Evolutionary conservation across 352 stramenopile species (phyloP), one percentile per base, ranked within the genome.

Genomic region (Aphanomyces astaci): DNA sequence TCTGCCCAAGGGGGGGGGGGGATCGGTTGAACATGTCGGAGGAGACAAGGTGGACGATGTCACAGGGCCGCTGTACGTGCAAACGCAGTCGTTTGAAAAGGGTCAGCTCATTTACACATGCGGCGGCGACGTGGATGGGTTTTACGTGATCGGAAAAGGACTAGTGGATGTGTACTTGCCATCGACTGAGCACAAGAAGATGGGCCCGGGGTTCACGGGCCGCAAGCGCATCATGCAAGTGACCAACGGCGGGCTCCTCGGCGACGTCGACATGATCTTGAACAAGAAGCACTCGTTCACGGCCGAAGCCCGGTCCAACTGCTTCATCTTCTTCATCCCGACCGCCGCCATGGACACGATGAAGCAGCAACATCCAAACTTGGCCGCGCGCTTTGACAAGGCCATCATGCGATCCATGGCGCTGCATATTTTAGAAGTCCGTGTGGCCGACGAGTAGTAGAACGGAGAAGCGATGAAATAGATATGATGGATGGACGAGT

Each of bases 331-430:
- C 62, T 94, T 88, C 73, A 74, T 94, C 15, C 84, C 76, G 73
- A 91, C 86, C 45, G 66, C 74, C 28, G 84, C 89, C 71, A 89
- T 89, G 64, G 70, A 76, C 24, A 69, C 75, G 28, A 90, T 94
- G 84, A 82, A 93, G 63, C 70, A 77, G 4, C 65, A 81, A 2
- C 80, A 92, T 33, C 86, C 86, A 13, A 70, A 73, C 0, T 74
- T 94, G 15, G 86, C 86, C 24, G 76, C 81, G 2, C 82, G 86
- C 10, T 94, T 94, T 71, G 82, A 94, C 70, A 82, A 88, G 31
- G 84, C 86, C 33, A 92, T 94, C 81, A 75, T 94, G 40, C 82
- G 90, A 66, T 87, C 81, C 53, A 90, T 94, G 81, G 86, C 86
- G 27, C 82, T 88, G 11, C 87, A 81, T 39, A 84, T 94, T 39